phyloP scores from a whole-genome alignment of 495 filamentous ascomycete genomes.

The Tetracladium marchalianum region DNA sequence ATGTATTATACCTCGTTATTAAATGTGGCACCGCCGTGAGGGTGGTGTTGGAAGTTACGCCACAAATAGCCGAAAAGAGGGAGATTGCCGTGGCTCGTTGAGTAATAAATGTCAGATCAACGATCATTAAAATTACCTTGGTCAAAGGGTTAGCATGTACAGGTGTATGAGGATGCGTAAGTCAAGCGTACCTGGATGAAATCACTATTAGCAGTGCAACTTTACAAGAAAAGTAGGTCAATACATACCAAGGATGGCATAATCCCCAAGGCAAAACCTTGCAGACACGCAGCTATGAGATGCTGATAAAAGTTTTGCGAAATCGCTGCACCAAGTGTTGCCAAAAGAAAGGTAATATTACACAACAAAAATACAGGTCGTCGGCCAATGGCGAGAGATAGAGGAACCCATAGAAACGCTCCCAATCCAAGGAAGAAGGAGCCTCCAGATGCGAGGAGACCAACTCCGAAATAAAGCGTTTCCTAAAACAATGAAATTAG shows the following conservation, averaged over 20 bases:
- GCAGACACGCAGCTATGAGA: conserved; percentile 2
- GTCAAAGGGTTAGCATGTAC: too few relatives aligned
- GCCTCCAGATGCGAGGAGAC: conserved; percentile 6
- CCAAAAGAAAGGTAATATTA: conserved; percentile 21
- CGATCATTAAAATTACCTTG: conserved; percentile 1
- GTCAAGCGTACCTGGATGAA: too few relatives aligned
- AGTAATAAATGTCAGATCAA: conserved; percentile 9
- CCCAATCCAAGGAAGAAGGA: conserved; percentile 29
- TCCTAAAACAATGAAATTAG: background rate
- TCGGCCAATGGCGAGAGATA: conserved; percentile 30
- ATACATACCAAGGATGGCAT: conserved; percentile 2
- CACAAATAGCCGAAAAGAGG: background rate
- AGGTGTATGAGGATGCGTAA: too few relatives aligned
- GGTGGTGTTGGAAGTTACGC: background rate
- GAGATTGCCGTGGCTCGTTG: background rate
- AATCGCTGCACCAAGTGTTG: conserved; percentile 1
- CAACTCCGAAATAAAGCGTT: background rate
- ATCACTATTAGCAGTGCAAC: background rate
- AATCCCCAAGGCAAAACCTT: conserved; percentile 5
- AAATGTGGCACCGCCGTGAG: background rate
- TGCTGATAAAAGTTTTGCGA: conserved; percentile 1
- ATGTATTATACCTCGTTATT: background rate
- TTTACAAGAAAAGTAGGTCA: background rate
- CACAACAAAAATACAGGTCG: conserved; percentile 26
- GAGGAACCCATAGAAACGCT: conserved; percentile 31